Base-by-base conservation (phyloP, 352 stramenopile genomes). In the Phytophthora ohioensis region DNA sequence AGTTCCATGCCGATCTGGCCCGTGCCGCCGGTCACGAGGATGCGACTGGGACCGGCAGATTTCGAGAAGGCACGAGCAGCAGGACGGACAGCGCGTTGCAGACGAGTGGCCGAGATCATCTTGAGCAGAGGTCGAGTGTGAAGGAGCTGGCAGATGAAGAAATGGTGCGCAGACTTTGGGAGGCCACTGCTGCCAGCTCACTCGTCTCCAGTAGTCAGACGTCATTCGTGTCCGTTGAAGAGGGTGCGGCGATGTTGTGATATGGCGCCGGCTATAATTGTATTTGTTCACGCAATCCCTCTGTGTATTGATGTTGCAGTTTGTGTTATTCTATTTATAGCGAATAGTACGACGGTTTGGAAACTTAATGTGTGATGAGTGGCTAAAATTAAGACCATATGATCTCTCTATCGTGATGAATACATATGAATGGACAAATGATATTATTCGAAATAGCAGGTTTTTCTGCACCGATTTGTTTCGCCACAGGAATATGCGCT, bases 1-100 rank as follows among this genome's bases (percentile, higher is more conserved):
- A 95, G 79, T 72, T 95, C 88, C 88, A 95, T 95, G 64, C 87
- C 87, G 61, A 95, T 95, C 72, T 95, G 87, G 45, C 87, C 87
- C 42, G 87, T 95, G 71, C 87, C 85, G 42, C 87, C 87, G 2
- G 87, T 95, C 31, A 95, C 78, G 64, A 95, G 86, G 54, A 95
- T 87, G 66, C 87, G 85, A 51, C 77, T 67, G 30, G 63, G 43
- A 10, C 30, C 55, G 34, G 39, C 32, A 15, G 56, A 67, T 3
- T 59, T 42, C 1, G 71, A 73, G 35, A 75, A 75, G 35, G 60
- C 13, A 15, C 70, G 70, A 6, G 27, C 32, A 31, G 54, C 35
- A 10, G 57, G 42, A 10, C 41, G 57, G 15, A 72, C 42, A 32
- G 38, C 38, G 47, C 55, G 56, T 51, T 70, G 65, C 31, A 71